Evolutionary conservation across 1,284 basidiomycete genomes (phyloP), one percentile per base, ranked within the genome.

Genomic region (Fereydounia khargensis): DNA sequence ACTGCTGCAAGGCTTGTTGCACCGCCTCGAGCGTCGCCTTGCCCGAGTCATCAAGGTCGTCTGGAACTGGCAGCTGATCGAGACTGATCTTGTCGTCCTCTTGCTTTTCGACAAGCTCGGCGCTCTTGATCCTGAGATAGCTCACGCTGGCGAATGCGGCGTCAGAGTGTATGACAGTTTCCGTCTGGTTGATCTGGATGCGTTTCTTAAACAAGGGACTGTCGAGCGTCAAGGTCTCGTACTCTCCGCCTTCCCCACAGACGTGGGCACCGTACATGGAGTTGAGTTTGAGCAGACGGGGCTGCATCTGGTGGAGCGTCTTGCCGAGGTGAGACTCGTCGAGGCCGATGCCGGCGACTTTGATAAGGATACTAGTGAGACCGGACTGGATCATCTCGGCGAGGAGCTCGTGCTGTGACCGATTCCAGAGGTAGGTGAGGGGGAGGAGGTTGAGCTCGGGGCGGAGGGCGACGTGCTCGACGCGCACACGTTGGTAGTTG

Each of bases 201-300:
- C 82, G 81, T 36, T 82, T 81, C 61, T 87, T 88, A 82, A 95
- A 98, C 17, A 96, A 71, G 0, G 92, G 89, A 51, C 86, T 88
- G 66, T 97, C 89, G 17, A 94, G 79, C 1, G 94, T 95, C 45
- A 97, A 78, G 0, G 88, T 90, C 76, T 99, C 95, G 75, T 97
- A 99, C 79, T 99, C 95, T 2, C 95, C 95, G 3, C 95, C 95
- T 78, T 99, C 95, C 4, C 95, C 95, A 56, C 92, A 96, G 1
- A 95, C 83, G 76, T 99, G 95, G 0, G 88, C 86, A 0, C 91
- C 91, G 69, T 94, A 99, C 33, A 84, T 78, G 4, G 78, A 69
- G 74, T 92, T 87, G 58, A 99, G 80, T 53, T 83, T 85, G 5
- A 80, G 68, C 10, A 99, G 78, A 8, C 84, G 87, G 0, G 83